These are phyloP conservation scores for Stagonosporopsis cucurbitacearum DNA, from an alignment of 2,329 filamentous ascomycete genomes.

Conservation along the genomic window DNA sequence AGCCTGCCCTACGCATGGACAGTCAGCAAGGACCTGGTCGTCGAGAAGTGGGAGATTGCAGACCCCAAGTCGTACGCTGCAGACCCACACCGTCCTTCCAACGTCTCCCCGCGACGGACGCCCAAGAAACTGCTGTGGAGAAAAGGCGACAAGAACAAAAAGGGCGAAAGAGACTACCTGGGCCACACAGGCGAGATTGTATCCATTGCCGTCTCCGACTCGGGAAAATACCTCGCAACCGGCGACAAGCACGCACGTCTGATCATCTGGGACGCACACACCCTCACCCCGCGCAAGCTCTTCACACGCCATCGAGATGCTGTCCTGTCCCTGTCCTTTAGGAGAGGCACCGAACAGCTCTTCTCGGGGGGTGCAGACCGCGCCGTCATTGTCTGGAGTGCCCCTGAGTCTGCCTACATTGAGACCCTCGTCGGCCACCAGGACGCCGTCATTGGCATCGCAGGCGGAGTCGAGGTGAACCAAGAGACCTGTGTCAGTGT, in stretches of 20 bases:
- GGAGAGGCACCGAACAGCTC: slow-evolving; percentile 84
- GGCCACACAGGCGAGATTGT: slow-evolving; percentile 84
- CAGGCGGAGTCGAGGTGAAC: slow-evolving; percentile 63
- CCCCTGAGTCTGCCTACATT: slow-evolving; percentile 90
- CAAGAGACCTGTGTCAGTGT: slow-evolving; percentile 91
- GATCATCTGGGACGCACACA: slow-evolving; percentile 85
- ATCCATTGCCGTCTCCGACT: slow-evolving; percentile 82
- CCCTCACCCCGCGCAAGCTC: slow-evolving; percentile 77
- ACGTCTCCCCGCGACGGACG: slow-evolving; percentile 62
- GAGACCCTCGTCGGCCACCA: slow-evolving; percentile 97
- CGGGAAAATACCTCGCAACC: slow-evolving; percentile 89
- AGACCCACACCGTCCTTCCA: slow-evolving; percentile 36
- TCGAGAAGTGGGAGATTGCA: slow-evolving; percentile 92
- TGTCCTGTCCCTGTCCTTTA: slow-evolving; percentile 84
- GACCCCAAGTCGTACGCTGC: slow-evolving; percentile 46
- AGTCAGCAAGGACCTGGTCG: slow-evolving; percentile 79
- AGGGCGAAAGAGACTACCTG: slow-evolving; percentile 65
- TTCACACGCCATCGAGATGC: slow-evolving; percentile 93
- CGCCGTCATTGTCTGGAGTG: slow-evolving; percentile 93
- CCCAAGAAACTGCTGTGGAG: slow-evolving; percentile 69
- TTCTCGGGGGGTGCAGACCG: slow-evolving; percentile 91
- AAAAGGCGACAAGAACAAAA: slow-evolving; percentile 66
- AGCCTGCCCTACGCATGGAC: slow-evolving; percentile 86
- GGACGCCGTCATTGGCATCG: slow-evolving; percentile 84
- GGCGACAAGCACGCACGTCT: slow-evolving; percentile 84